Percentiles rank a stretch among this genome's conserved stretches.
phyloP scores from a whole-genome alignment of 495 filamentous ascomycete species.

The Penicillium pulvis region DNA sequence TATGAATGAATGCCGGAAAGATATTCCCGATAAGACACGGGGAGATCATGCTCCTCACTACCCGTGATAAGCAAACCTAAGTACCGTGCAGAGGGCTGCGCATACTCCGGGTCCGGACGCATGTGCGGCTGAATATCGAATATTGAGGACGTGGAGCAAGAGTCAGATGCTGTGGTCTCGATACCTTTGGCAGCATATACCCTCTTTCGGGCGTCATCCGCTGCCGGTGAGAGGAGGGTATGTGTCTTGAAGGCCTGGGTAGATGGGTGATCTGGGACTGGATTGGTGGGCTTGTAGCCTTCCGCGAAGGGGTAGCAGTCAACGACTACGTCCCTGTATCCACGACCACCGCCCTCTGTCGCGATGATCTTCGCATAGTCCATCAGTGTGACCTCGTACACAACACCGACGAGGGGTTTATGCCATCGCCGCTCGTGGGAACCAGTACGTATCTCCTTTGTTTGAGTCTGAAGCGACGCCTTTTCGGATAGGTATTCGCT shows the following conservation, averaged over 20 bases:
- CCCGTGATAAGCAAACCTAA: constrained; percentile 75
- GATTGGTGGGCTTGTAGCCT: constrained; percentile 34
- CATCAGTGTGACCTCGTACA: constrained; percentile 82
- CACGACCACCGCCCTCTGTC: constrained; percentile 82
- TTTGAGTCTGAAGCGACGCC: constrained; percentile 28
- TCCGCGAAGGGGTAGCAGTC: constrained; percentile 68
- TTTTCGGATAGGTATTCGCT: constrained; percentile 30
- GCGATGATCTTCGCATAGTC: constrained; percentile 88
- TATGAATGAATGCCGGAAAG: constrained; percentile 68
- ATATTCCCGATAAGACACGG: constrained; percentile 70
- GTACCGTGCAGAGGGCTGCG: constrained; percentile 83
- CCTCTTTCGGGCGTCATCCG: constrained; percentile 18
- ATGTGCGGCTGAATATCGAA: constrained; percentile 22
- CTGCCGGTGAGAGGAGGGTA: constrained; percentile 58
- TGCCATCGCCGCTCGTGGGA: constrained; percentile 61
- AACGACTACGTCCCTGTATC: constrained; percentile 82
- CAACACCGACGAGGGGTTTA: constrained; percentile 84
- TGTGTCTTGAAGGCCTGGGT: constrained; percentile 55
- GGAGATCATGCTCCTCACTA: constrained; percentile 75
- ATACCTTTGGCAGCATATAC: constrained; percentile 3
- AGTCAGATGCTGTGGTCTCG: not conserved
- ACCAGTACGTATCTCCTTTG: constrained; percentile 7
- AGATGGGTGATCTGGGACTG: constrained; percentile 42
- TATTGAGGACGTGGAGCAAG: constrained; percentile 12
- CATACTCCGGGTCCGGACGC: constrained; percentile 66